These are phyloP conservation scores for Phytophthora idaei DNA, from an alignment of 352 stramenopile genomes.

Conservation along the genomic window DNA sequence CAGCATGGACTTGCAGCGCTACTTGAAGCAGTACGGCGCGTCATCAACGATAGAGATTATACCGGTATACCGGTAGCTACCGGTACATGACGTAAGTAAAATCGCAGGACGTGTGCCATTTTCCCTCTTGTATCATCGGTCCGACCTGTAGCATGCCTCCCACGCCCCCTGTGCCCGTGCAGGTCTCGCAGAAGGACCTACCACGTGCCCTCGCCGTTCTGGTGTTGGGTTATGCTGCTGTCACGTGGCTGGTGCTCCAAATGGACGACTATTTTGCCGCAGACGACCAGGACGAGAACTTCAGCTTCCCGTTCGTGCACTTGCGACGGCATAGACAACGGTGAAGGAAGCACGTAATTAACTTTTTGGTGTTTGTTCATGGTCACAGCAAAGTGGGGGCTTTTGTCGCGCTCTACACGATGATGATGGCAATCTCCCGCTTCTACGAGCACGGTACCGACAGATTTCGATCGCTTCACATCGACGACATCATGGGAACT, in stretches of 20 bases:
- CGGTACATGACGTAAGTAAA: slow-evolving; percentile 7
- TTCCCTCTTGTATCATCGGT: neutral
- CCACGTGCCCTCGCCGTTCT: slow-evolving; percentile 46
- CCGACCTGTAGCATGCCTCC: slow-evolving; percentile 10
- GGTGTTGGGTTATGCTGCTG: slow-evolving; percentile 35
- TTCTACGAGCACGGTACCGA: slow-evolving; percentile 65
- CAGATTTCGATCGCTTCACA: neutral
- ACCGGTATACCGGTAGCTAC: neutral
- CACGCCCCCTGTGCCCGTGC: slow-evolving; percentile 50
- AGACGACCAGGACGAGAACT: slow-evolving; percentile 45
- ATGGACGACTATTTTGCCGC: slow-evolving; percentile 55
- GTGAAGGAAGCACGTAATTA: neutral
- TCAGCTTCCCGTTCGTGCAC: slow-evolving; percentile 58
- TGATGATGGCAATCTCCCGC: slow-evolving; percentile 54
- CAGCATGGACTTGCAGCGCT: slow-evolving; percentile 71
- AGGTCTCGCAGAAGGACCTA: slow-evolving; percentile 61
- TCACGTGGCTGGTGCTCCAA: slow-evolving; percentile 52
- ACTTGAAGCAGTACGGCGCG: slow-evolving; percentile 42
- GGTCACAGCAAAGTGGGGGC: slow-evolving; percentile 48
- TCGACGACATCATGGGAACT: neutral
- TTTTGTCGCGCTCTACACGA: slow-evolving; percentile 60
- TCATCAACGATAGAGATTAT: slow-evolving; percentile 20
- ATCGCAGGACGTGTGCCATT: slow-evolving; percentile 16
- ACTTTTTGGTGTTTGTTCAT: slow-evolving; percentile 1
- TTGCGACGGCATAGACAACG: neutral